phyloP scores from a whole-genome alignment of 1,139 yeast species.

The Saccharomyces uvarum region DNA sequence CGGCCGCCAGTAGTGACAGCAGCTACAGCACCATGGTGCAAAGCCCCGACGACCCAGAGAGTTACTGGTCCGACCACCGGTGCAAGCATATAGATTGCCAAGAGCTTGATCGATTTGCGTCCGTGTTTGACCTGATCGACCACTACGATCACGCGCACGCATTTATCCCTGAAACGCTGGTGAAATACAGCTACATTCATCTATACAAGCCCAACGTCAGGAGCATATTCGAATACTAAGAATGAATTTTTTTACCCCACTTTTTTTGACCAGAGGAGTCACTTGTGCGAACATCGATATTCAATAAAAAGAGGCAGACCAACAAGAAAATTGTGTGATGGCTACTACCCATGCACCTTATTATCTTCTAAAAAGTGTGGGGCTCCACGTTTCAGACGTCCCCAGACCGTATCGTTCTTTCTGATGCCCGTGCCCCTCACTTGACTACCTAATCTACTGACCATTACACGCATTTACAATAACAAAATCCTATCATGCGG shows the following conservation, averaged over 20 bases:
- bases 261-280: not conserved
- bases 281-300: not conserved
- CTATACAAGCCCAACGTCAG: constrained; percentile 2
- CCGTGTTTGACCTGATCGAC: constrained; percentile 18
- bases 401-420: not conserved
- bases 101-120: constrained; percentile 6
- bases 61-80: constrained; percentile 13
- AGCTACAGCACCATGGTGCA: not conserved
- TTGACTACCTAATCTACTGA: not conserved
- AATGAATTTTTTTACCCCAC: not conserved
- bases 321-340: not conserved
- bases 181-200: constrained; percentile 15
- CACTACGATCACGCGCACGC: constrained; percentile 24
- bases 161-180: constrained; percentile 21
- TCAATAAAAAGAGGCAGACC: too few relatives aligned
- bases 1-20: not conserved
- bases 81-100: constrained; percentile 16
- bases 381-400: not conserved
- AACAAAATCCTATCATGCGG: not conserved
- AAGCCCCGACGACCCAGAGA: not conserved
- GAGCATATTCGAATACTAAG: not conserved
- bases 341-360: not conserved
- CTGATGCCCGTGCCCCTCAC: not conserved
- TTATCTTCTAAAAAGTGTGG: not conserved
- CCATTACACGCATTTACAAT: not conserved